Evolutionary conservation across 345 rosid genomes (phyloP).

Genomic region (Punica granatum): DNA sequence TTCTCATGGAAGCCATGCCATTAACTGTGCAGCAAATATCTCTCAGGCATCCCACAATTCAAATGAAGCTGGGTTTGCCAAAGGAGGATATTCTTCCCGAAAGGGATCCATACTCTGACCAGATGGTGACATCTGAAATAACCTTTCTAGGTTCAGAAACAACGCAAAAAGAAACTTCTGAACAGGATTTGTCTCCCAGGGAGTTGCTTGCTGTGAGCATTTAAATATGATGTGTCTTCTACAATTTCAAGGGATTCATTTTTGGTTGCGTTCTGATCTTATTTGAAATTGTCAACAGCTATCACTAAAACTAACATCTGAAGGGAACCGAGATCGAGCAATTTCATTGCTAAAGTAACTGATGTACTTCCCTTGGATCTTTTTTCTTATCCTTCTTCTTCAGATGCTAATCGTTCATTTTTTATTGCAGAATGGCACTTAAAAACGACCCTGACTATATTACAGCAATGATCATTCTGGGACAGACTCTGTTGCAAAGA

Average conservation of each 20-base stretch:
- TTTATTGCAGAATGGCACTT: conserved; percentile 53
- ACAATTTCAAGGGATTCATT: conserved; percentile 7
- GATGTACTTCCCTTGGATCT: not conserved
- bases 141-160: conserved; percentile 21
- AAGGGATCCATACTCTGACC: conserved; percentile 18
- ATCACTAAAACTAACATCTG: conserved; percentile 48
- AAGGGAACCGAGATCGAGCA: conserved; percentile 45
- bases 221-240: conserved; percentile 4
- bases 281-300: conserved; percentile 45
- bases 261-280: not conserved
- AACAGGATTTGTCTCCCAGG: conserved; percentile 40
- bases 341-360: conserved; percentile 49
- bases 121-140: conserved; percentile 15
- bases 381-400: not conserved
- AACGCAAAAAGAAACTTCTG: conserved; percentile 25
- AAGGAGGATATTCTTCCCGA: conserved; percentile 20
- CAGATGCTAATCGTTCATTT: conserved; percentile 4
- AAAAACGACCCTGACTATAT: conserved; percentile 63
- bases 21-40: conserved; percentile 53
- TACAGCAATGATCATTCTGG: conserved; percentile 55
- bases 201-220: conserved; percentile 58
- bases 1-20: not conserved
- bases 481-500: conserved; percentile 59
- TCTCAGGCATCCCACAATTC: conserved; percentile 53
- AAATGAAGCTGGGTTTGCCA: conserved; percentile 60